Conservation (phyloP, 306 rosid species). For the cucumber (Cucumis sativus) region Cucumber_9930_V3 NC_026657.2:7894001-7894500, state of each 20-base stretch:
- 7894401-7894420: conserved; percentile 31
- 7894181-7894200: not conserved
- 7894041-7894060: not conserved
- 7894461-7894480: not conserved
- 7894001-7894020: not conserved
- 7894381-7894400: conserved; percentile 26
- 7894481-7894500: not conserved
- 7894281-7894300: not conserved
- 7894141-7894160: not conserved
- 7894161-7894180: not conserved
- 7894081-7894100: not conserved
- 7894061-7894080: not conserved
- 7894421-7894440: conserved; percentile 35
- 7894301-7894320: not conserved
- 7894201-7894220: not conserved
- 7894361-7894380: conserved; percentile 26
- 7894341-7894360: conserved; percentile 26
- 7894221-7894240: not conserved
- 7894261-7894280: not conserved
- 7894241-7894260: not conserved
- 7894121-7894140: no score
- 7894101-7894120: no score
- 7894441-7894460: conserved; percentile 1
- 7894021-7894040: not conserved
- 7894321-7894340: not conserved